Percentiles rank a stretch among this genome's conserved stretches.
phyloP scores from a whole-genome alignment of 257 asterid genomes.

The Vinca minor region DNA sequence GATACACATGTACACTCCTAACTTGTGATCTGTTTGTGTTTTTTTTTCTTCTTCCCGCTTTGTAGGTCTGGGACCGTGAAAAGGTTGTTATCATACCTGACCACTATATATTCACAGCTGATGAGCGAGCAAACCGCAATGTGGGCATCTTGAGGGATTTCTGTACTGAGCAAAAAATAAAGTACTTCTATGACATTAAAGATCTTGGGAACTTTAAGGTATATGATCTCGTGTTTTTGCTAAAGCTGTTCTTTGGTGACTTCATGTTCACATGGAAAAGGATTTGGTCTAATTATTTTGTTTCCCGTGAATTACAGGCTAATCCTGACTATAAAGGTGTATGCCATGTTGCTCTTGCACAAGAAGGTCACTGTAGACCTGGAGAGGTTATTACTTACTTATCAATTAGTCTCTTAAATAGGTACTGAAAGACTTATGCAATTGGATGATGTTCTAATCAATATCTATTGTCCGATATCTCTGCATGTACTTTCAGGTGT shows the following conservation, averaged over 20 bases:
- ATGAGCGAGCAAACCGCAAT: slow-evolving; percentile 89
- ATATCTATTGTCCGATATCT: neutral
- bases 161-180: slow-evolving; percentile 77
- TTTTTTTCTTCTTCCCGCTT: too few species aligned
- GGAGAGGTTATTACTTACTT: slow-evolving; percentile 57
- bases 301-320: slow-evolving; percentile 43
- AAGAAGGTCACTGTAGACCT: slow-evolving; percentile 98
- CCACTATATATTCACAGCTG: slow-evolving; percentile 89
- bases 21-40: slow-evolving; percentile 12
- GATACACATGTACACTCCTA: neutral
- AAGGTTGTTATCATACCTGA: slow-evolving; percentile 85
- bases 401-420: neutral
- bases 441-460: neutral
- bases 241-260: slow-evolving; percentile 7
- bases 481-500: slow-evolving; percentile 42
- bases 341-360: slow-evolving; percentile 95
- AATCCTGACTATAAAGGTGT: slow-evolving; percentile 98
- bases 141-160: slow-evolving; percentile 93
- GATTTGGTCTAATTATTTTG: neutral
- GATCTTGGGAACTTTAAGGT: slow-evolving; percentile 90
- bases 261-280: slow-evolving; percentile 6
- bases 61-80: slow-evolving; percentile 93
- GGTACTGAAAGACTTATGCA: neutral
- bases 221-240: slow-evolving; percentile 7
- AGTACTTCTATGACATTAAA: slow-evolving; percentile 88